A percentile compares a stretch with the other conserved stretches of the same genome.
Evolutionary conservation across 2,329 filamentous ascomycete genomes (phyloP).

Genomic region (Tolypocladium paradoxum): DNA sequence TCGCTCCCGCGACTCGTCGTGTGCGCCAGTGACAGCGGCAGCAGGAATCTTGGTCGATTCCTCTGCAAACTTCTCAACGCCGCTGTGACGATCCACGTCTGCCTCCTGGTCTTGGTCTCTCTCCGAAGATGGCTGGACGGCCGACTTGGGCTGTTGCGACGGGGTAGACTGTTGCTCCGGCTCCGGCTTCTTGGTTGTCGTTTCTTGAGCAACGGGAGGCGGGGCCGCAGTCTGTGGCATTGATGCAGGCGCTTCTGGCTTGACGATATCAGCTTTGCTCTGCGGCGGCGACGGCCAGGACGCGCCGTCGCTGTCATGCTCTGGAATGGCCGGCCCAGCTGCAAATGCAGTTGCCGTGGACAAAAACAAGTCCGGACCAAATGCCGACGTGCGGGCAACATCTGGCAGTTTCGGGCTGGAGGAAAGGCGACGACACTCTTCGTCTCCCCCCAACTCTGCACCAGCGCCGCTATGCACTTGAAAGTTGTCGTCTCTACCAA

Average conservation of each 20-base stretch:
- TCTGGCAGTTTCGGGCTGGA: slow-evolving; percentile 48
- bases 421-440: slow-evolving; percentile 25
- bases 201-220: slow-evolving; percentile 3
- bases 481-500: neutral
- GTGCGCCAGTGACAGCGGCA: neutral
- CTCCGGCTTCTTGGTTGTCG: neutral
- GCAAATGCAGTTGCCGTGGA: slow-evolving; percentile 1
- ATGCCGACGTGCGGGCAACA: slow-evolving; percentile 47
- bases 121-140: neutral
- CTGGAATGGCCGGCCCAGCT: neutral
- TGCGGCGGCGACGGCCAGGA: neutral
- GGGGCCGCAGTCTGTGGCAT: neutral
- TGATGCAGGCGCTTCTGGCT: neutral
- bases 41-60: neutral
- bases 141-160: neutral
- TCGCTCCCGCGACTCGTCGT: neutral
- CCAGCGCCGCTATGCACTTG: neutral
- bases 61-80: neutral
- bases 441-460: neutral
- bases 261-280: neutral
- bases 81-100: neutral
- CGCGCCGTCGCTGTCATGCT: neutral
- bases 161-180: neutral
- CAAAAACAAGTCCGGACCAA: slow-evolving; percentile 48
- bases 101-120: neutral